Conservation (phyloP, 2,329 filamentous ascomycete species). For the Phaeophleospora eucalypticola region DNA sequence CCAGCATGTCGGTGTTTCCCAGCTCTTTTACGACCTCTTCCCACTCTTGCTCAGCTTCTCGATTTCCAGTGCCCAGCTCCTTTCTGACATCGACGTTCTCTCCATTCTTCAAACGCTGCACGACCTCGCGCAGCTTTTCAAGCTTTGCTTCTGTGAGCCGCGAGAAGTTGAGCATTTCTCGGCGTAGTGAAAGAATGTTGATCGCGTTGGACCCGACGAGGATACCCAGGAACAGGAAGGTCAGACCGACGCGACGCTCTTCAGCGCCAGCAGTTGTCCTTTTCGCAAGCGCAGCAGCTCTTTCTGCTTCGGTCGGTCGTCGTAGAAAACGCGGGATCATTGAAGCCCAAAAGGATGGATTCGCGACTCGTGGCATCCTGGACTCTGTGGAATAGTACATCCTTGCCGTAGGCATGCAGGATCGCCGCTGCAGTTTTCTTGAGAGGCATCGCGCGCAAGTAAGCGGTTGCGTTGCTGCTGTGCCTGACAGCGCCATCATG, state of each 20-base stretch:
- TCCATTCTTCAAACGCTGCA: slow-evolving; percentile 65
- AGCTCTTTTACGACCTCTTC: slow-evolving; percentile 63
- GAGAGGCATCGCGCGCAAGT: background rate
- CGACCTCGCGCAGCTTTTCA: slow-evolving; percentile 67
- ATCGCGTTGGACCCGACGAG: slow-evolving; percentile 95
- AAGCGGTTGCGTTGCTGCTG: too few species aligned
- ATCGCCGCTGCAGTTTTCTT: background rate
- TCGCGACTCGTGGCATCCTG: slow-evolving; percentile 32
- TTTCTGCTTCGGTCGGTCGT: slow-evolving; percentile 16
- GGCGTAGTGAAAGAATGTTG: slow-evolving; percentile 77
- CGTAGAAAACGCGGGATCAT: slow-evolving; percentile 34
- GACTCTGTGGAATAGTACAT: slow-evolving; percentile 9
- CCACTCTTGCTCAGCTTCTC: slow-evolving; percentile 76
- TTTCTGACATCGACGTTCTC: slow-evolving; percentile 83
- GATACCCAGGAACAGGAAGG: slow-evolving; percentile 64
- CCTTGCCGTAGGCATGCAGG: background rate
- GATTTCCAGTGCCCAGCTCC: slow-evolving; percentile 72
- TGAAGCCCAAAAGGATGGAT: slow-evolving; percentile 34
- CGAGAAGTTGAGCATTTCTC: slow-evolving; percentile 67
- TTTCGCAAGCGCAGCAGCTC: slow-evolving; percentile 18
- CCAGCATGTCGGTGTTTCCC: slow-evolving; percentile 31
- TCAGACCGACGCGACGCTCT: slow-evolving; percentile 55
- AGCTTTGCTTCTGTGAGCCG: slow-evolving; percentile 78
- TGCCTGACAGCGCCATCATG: too few species aligned
- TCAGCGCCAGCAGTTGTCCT: slow-evolving; percentile 22